Evolutionary conservation across 768 basidiomycete species (phyloP).

Genomic region (Termitomyces sp.): DNA sequence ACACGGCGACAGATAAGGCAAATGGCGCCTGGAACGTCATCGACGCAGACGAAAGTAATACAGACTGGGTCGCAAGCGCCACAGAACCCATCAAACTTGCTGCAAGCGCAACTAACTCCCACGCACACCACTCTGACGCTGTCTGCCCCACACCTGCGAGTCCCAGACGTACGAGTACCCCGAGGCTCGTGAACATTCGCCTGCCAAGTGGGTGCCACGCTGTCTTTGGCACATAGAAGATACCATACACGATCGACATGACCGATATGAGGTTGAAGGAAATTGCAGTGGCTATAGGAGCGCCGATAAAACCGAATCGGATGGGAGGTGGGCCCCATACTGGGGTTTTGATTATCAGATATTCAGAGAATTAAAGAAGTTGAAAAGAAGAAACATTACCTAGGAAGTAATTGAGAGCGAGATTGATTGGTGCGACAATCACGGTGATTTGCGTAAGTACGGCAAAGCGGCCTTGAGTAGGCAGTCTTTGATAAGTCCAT

Average conservation of each 20-base stretch:
- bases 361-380: neutral
- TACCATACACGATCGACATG: constrained; percentile 56
- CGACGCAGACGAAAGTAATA: constrained; percentile 71
- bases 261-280: constrained; percentile 82
- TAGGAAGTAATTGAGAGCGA: constrained; percentile 76
- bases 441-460: constrained; percentile 82
- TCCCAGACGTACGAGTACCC: constrained; percentile 68
- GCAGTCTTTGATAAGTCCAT: neutral
- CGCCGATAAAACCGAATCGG: constrained; percentile 85
- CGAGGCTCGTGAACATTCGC: constrained; percentile 61
- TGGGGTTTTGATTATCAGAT: constrained; percentile 10
- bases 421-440: constrained; percentile 82
- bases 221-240: constrained; percentile 53
- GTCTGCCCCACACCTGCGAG: constrained; percentile 83
- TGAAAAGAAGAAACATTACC: constrained; percentile 36
- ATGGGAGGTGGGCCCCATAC: constrained; percentile 83
- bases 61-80: constrained; percentile 82
- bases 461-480: constrained; percentile 57
- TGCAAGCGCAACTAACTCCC: constrained; percentile 75
- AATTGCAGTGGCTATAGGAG: constrained; percentile 84
- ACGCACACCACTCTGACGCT: constrained; percentile 95
- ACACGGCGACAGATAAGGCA: constrained; percentile 74
- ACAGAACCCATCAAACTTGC: constrained; percentile 67
- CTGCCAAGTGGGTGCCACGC: constrained; percentile 79
- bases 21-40: constrained; percentile 82